These are phyloP conservation scores for Alternaria burnsii DNA, from an alignment of 2,329 filamentous ascomycete genomes.

Conservation along the genomic window DNA sequence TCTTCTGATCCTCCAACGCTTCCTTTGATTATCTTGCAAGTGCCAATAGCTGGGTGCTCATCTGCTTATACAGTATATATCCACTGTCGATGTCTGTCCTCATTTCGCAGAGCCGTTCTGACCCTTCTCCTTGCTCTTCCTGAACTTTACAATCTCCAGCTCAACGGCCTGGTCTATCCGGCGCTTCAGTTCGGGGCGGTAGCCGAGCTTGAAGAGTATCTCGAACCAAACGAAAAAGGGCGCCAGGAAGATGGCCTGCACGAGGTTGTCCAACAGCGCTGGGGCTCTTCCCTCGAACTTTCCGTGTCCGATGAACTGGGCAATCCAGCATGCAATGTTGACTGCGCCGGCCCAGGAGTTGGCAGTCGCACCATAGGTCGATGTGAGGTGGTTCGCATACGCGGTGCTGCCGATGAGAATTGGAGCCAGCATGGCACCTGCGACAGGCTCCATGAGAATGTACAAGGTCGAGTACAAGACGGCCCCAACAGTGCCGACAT, in stretches of 20 bases:
- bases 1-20: not conserved
- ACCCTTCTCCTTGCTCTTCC: slow-evolving; percentile 61
- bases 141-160: slow-evolving; percentile 78
- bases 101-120: slow-evolving; percentile 43
- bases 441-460: slow-evolving; percentile 91
- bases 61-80: not conserved
- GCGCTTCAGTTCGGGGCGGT: slow-evolving; percentile 84
- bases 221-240: slow-evolving; percentile 98
- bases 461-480: slow-evolving; percentile 80
- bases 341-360: slow-evolving; percentile 73
- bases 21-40: slow-evolving; percentile 3
- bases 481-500: slow-evolving; percentile 65
- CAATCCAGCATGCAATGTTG: slow-evolving; percentile 80
- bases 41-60: not conserved
- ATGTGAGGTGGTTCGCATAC: slow-evolving; percentile 76
- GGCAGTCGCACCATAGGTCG: slow-evolving; percentile 66
- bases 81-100: not conserved
- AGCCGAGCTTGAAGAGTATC: slow-evolving; percentile 87
- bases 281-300: slow-evolving; percentile 88
- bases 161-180: slow-evolving; percentile 80
- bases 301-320: slow-evolving; percentile 92
- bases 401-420: slow-evolving; percentile 80
- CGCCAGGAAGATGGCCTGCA: slow-evolving; percentile 90
- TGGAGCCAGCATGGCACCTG: slow-evolving; percentile 78
- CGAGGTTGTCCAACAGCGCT: slow-evolving; percentile 86